Evolutionary conservation across 2,329 filamentous ascomycete genomes (phyloP).

Genomic region (Penicillium expansum): DNA sequence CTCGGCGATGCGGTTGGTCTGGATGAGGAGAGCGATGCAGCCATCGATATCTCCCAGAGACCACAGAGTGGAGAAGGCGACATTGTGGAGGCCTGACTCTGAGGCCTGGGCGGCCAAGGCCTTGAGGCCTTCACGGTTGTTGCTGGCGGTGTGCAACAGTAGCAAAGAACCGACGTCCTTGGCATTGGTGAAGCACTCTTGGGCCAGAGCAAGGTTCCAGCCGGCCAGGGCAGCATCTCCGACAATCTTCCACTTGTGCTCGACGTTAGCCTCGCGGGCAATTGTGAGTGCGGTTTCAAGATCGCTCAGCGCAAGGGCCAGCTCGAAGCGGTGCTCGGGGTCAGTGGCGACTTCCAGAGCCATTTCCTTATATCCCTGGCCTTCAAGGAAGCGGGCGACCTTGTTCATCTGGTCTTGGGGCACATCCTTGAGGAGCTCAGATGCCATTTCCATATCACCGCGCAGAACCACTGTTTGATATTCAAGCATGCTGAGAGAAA

Average conservation of each 20-base stretch:
- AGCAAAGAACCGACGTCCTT: conserved; percentile 88
- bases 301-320: conserved; percentile 78
- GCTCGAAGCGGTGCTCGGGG: conserved; percentile 92
- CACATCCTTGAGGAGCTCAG: conserved; percentile 78
- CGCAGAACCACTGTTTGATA: conserved; percentile 95
- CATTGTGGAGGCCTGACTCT: conserved; percentile 77
- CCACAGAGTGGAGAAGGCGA: conserved; percentile 90
- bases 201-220: conserved; percentile 85
- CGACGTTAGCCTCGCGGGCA: conserved; percentile 76
- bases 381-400: conserved; percentile 94
- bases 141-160: conserved; percentile 82
- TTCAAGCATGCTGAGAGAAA: conserved; percentile 90
- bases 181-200: conserved; percentile 88
- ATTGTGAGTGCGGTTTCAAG: conserved; percentile 82
- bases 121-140: conserved; percentile 70
- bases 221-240: conserved; percentile 82
- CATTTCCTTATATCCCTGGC: conserved; percentile 94
- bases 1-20: conserved; percentile 78
- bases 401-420: conserved; percentile 96
- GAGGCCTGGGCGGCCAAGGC: conserved; percentile 72
- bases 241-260: conserved; percentile 98
- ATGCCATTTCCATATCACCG: conserved; percentile 86
- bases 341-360: conserved; percentile 93
- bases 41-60: conserved; percentile 76
- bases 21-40: conserved; percentile 74